Percentiles rank a stretch among this genome's conserved stretches.
Conservation (phyloP, 805 yeast genomes). For the Kuraishia piskuri region DNA sequence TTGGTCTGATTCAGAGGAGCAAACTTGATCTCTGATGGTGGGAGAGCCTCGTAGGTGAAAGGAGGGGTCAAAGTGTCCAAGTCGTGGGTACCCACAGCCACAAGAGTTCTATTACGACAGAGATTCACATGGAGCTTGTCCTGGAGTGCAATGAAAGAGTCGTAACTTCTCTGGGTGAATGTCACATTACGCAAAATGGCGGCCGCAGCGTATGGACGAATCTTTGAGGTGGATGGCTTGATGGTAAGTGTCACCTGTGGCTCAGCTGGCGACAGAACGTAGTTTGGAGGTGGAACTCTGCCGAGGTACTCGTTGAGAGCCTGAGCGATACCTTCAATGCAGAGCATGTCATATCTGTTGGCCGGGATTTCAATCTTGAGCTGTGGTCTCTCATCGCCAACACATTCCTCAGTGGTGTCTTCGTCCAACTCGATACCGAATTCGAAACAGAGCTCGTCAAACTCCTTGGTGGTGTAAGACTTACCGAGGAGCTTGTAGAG, state of each 20-base stretch:
- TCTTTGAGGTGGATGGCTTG: slow-evolving; percentile 58
- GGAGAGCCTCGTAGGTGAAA: slow-evolving; percentile 78
- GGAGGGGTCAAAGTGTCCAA: slow-evolving; percentile 73
- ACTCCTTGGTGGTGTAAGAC: slow-evolving; percentile 74
- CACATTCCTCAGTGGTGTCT: slow-evolving; percentile 79
- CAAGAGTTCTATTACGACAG: slow-evolving; percentile 95
- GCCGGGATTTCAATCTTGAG: slow-evolving; percentile 96
- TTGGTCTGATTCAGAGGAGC: slow-evolving; percentile 66
- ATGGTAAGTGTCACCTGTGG: slow-evolving; percentile 63
- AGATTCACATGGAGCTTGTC: slow-evolving; percentile 92
- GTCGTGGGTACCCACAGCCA: slow-evolving; percentile 98
- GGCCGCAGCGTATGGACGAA: slow-evolving; percentile 91
- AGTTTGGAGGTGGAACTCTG: slow-evolving; percentile 53
- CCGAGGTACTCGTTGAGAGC: slow-evolving; percentile 89
- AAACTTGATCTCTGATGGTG: slow-evolving; percentile 70
- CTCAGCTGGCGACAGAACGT: slow-evolving; percentile 48
- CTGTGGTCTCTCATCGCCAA: slow-evolving; percentile 86
- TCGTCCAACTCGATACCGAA: slow-evolving; percentile 97
- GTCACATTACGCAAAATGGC: slow-evolving; percentile 83
- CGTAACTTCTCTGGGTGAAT: slow-evolving; percentile 80
- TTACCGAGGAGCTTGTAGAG: slow-evolving; percentile 71
- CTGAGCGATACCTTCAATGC: slow-evolving; percentile 96
- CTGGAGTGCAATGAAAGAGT: slow-evolving; percentile 91
- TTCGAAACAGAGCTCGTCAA: slow-evolving; percentile 95
- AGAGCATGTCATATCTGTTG: slow-evolving; percentile 95